Evolutionary conservation across 306 rosid species (phyloP).

Genomic region (Ochetophila trinervis): DNA sequence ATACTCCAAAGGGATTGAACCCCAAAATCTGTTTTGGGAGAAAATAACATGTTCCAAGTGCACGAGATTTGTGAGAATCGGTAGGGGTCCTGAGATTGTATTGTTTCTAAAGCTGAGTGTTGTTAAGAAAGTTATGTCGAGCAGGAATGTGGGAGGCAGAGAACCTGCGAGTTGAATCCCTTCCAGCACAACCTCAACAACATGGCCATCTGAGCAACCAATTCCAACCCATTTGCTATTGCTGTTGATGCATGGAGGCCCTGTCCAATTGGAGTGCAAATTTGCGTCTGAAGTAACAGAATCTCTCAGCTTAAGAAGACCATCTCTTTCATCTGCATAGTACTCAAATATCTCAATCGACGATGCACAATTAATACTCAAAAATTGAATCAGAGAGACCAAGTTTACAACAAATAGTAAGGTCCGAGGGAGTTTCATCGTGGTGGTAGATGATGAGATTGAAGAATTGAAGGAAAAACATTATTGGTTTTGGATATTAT

Average conservation of each 20-base stretch:
- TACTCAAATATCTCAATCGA: conserved; percentile 19
- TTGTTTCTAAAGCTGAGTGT: conserved; percentile 51
- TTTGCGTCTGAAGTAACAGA: conserved; percentile 41
- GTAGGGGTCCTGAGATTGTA: conserved; percentile 47
- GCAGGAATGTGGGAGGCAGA: conserved; percentile 44
- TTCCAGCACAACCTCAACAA: conserved; percentile 44
- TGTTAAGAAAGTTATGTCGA: conserved; percentile 45
- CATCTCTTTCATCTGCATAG: conserved; percentile 59
- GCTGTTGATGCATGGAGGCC: conserved; percentile 57
- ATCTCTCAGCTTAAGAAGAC: conserved; percentile 48
- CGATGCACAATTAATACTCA: conserved; percentile 14
- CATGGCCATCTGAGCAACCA: conserved; percentile 55
- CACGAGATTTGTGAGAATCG: conserved; percentile 42
- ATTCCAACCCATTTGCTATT: conserved; percentile 59
- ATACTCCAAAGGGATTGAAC: conserved; percentile 47
- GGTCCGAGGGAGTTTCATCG: conserved; percentile 25
- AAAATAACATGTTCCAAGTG: conserved; percentile 38
- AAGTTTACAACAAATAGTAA: conserved; percentile 1
- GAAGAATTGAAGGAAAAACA: conserved; percentile 13
- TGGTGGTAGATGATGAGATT: conserved; percentile 8
- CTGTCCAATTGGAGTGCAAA: conserved; percentile 68
- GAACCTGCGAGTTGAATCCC: conserved; percentile 49
- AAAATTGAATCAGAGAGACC: conserved; percentile 16
- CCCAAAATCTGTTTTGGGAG: conserved; percentile 44
- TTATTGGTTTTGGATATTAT: conserved; percentile 19